Evolutionary conservation across 2,329 filamentous ascomycete genomes (phyloP).

Genomic region (Phialophora verrucosa): DNA sequence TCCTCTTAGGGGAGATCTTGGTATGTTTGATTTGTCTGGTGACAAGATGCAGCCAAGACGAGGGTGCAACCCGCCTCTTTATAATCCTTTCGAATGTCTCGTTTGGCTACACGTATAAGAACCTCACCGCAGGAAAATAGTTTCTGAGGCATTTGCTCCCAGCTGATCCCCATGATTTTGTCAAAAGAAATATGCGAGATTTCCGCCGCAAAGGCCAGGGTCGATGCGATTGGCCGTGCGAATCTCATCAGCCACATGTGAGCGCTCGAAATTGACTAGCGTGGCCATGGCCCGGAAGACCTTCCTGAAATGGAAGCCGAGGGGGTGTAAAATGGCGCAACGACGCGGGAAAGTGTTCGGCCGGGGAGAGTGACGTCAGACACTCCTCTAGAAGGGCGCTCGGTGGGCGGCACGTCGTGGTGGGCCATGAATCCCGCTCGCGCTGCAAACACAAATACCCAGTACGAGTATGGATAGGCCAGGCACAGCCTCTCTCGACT

Average conservation of each 20-base stretch:
- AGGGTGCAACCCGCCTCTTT: background rate
- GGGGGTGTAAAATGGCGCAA: conserved; percentile 7
- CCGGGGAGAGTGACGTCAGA: background rate
- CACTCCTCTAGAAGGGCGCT: background rate
- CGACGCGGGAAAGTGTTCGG: conserved; percentile 1
- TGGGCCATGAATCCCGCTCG: background rate
- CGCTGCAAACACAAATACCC: background rate
- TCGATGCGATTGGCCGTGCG: background rate
- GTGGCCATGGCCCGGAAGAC: background rate
- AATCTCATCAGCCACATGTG: background rate
- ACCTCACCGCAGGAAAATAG: background rate
- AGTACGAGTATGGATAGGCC: background rate
- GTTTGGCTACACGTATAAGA: background rate
- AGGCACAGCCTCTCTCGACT: background rate
- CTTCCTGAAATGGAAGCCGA: background rate
- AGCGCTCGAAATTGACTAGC: background rate
- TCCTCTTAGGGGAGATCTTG: background rate
- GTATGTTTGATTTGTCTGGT: conserved; percentile 1
- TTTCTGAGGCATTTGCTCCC: background rate
- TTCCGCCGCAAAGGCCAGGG: background rate
- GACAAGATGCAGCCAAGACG: background rate
- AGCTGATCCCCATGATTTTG: background rate
- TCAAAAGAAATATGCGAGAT: background rate
- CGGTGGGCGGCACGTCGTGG: too few species aligned
- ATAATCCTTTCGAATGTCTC: background rate